Evolutionary conservation across 306 rosid species (phyloP).

Genomic region (Ochetophila trinervis): DNA sequence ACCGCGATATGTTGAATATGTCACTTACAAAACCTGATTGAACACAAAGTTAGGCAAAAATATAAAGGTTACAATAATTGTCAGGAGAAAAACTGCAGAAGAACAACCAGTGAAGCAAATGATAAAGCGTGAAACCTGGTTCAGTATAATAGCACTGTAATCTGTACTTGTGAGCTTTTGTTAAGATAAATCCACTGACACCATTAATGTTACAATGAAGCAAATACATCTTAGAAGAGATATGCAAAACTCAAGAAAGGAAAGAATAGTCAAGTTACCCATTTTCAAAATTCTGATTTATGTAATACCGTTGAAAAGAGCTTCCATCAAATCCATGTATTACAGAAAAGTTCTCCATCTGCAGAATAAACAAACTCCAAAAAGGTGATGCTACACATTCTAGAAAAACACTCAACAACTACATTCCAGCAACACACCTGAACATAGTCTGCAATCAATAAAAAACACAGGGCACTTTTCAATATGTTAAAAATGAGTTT

Average conservation of each 20-base stretch:
- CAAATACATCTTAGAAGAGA: constrained; percentile 10
- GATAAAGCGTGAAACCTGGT: constrained; percentile 48
- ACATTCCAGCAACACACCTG: background rate
- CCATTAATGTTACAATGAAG: constrained; percentile 17
- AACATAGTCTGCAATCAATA: too few species aligned
- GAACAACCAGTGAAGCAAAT: constrained; percentile 14
- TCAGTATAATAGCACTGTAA: constrained; percentile 87
- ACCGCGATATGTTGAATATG: constrained; percentile 47
- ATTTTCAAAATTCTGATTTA: constrained; percentile 43
- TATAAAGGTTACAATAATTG: constrained; percentile 5
- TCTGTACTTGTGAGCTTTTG: constrained; percentile 73
- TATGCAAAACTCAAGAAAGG: constrained; percentile 1
- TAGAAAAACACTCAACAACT: background rate
- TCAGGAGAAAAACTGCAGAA: constrained; percentile 8
- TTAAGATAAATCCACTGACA: constrained; percentile 58
- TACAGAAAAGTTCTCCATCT: constrained; percentile 63
- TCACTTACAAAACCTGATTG: constrained; percentile 60
- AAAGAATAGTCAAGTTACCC: constrained; percentile 41
- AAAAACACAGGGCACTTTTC: too few species aligned
- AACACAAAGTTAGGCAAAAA: constrained; percentile 16
- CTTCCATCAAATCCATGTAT: constrained; percentile 64
- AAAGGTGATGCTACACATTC: background rate
- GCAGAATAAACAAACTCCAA: constrained; percentile 10
- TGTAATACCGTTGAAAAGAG: constrained; percentile 53
- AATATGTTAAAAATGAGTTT: too few species aligned